Conservation (phyloP, 805 yeast genomes). For the Saccharomycopsis microspora region DNA sequence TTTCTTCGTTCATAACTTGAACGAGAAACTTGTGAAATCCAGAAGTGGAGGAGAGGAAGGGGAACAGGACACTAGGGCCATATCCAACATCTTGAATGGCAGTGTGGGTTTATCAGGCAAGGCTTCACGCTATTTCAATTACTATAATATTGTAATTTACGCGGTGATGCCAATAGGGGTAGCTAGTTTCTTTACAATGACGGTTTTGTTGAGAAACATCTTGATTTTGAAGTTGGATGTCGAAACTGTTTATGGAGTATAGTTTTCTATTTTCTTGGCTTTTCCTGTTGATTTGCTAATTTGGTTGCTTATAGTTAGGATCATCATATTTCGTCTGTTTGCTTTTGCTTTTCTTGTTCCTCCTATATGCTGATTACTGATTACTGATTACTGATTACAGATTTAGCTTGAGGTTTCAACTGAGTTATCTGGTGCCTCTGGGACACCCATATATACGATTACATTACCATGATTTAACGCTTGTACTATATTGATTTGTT, state of each 20-base stretch:
- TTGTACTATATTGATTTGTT: no score
- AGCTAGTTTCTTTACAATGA: slow-evolving; percentile 88
- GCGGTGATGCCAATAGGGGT: slow-evolving; percentile 98
- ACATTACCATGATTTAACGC: no score
- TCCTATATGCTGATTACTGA: no score
- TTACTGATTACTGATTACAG: no score
- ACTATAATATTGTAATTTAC: slow-evolving; percentile 82
- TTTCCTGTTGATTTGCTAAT: no score
- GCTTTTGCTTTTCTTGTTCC: no score
- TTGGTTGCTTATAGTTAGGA: no score
- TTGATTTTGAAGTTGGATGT: slow-evolving; percentile 63
- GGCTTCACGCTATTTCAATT: slow-evolving; percentile 61
- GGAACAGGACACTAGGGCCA: slow-evolving; percentile 2
- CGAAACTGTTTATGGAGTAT: slow-evolving; percentile 18
- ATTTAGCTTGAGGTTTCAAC: no score
- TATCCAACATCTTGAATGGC: slow-evolving; percentile 11
- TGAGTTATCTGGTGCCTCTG: no score
- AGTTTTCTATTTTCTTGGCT: no score
- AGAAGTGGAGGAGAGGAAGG: slow-evolving; percentile 21
- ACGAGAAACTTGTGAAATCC: slow-evolving; percentile 27
- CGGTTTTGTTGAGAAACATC: slow-evolving; percentile 65
- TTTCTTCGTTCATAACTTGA: slow-evolving; percentile 72
- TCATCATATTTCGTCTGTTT: no score
- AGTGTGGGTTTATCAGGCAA: background rate
- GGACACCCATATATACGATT: no score